A percentile compares a stretch with the other conserved stretches of the same genome.
Conservation (phyloP, 2,329 filamentous ascomycete genomes). For the Ophiostoma novo-ulmi region DNA sequence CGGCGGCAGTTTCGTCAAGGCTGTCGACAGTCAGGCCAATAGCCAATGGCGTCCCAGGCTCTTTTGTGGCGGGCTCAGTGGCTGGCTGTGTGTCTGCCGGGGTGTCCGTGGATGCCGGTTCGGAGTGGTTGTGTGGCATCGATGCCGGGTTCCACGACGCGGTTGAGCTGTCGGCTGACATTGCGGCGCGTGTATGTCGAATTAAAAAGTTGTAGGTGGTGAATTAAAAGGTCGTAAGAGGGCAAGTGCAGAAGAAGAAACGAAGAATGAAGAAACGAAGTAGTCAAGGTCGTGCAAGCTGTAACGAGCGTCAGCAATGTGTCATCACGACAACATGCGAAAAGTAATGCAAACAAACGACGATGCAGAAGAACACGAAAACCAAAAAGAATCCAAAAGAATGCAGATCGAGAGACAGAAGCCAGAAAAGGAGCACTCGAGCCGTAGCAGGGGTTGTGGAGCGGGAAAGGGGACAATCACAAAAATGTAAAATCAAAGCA, state of each 20-base stretch:
- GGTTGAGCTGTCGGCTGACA: slow-evolving; percentile 39
- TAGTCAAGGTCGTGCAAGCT: not conserved
- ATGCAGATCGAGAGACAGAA: not conserved
- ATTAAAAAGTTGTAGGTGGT: not conserved
- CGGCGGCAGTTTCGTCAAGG: slow-evolving; percentile 21
- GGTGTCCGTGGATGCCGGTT: not conserved
- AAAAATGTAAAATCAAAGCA: slow-evolving; percentile 16
- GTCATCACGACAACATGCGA: slow-evolving; percentile 13
- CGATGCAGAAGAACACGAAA: slow-evolving; percentile 5
- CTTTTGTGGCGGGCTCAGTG: not conserved
- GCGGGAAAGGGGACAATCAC: slow-evolving; percentile 20
- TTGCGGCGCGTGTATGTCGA: slow-evolving; percentile 29
- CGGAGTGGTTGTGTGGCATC: slow-evolving; percentile 41
- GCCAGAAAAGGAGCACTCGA: slow-evolving; percentile 15
- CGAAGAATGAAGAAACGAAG: not conserved
- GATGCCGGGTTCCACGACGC: slow-evolving; percentile 46
- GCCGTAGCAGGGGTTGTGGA: slow-evolving; percentile 19
- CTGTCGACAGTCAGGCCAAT: slow-evolving; percentile 12
- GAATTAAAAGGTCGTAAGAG: not conserved
- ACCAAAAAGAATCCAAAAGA: not conserved
- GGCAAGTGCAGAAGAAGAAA: not conserved
- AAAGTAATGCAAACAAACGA: not conserved
- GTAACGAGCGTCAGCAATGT: slow-evolving; percentile 20
- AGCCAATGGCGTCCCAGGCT: not conserved
- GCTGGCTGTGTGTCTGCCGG: not conserved